Percentiles rank a stretch among this genome's conserved stretches.
Evolutionary conservation across 345 rosid species (phyloP).

Genomic region (Ceriops tagal): DNA sequence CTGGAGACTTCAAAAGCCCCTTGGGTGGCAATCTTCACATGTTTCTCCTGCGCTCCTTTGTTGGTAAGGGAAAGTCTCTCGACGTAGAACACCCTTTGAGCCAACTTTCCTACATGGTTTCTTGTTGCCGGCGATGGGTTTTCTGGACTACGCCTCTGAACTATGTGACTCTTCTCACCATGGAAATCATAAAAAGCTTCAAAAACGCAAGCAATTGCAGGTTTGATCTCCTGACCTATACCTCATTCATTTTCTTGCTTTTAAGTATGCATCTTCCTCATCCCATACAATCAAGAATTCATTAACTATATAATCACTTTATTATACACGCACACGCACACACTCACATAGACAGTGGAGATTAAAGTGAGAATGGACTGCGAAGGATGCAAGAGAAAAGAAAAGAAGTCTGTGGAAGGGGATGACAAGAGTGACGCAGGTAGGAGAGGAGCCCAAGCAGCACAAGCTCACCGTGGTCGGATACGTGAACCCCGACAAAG

Average conservation of each 20-base stretch:
- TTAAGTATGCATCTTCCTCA: not conserved
- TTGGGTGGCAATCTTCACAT: too few species aligned
- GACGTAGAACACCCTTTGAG: too few species aligned
- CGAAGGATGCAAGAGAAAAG: slow-evolving; percentile 26
- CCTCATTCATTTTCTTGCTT: not conserved
- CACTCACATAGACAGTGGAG: slow-evolving; percentile 17
- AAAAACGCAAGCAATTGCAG: slow-evolving; percentile 20
- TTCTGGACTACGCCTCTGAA: not conserved
- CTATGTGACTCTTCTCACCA: slow-evolving; percentile 8
- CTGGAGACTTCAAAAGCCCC: too few species aligned
- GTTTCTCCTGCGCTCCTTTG: too few species aligned
- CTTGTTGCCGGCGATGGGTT: slow-evolving; percentile 15
- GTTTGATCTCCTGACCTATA: not conserved
- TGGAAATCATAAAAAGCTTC: not conserved
- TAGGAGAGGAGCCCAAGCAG: slow-evolving; percentile 21
- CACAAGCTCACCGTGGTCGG: slow-evolving; percentile 25
- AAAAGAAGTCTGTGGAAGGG: slow-evolving; percentile 25
- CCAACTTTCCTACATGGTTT: too few species aligned
- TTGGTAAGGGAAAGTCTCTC: too few species aligned
- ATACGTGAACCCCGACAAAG: slow-evolving; percentile 22
- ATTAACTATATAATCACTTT: not conserved
- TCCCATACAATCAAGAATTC: not conserved
- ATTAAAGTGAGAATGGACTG: slow-evolving; percentile 29
- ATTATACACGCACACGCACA: too few species aligned
- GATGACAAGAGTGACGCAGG: slow-evolving; percentile 23